These are phyloP conservation scores for Paramecium primaurelia DNA, from an alignment of 73 alveolate genomes.

Conservation along the genomic window DNA sequence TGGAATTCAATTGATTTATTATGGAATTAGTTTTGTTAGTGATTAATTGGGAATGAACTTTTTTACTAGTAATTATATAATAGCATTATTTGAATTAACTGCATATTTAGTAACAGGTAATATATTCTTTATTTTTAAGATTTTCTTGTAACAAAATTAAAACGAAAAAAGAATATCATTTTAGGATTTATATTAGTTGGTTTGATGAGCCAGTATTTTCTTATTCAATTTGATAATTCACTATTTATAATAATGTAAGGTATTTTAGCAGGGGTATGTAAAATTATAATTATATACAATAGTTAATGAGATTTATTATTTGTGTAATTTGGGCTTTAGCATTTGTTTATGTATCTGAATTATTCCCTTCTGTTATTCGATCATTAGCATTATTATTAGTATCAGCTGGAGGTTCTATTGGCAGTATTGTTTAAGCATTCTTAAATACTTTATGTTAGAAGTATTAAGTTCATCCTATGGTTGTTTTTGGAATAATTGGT, in stretches of 20 bases:
- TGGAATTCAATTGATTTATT: slow-evolving; percentile 39
- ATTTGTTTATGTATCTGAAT: slow-evolving; percentile 40
- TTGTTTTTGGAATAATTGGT: slow-evolving; percentile 14
- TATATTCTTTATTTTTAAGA: neutral
- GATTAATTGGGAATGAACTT: slow-evolving; percentile 40
- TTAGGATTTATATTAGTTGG: neutral
- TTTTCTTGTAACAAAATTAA: neutral
- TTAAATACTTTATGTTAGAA: neutral
- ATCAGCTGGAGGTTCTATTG: slow-evolving; percentile 43
- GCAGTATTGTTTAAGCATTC: slow-evolving; percentile 16
- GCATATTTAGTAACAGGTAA: slow-evolving; percentile 7
- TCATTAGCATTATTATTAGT: slow-evolving; percentile 41
- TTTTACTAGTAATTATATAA: neutral
- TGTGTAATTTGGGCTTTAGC: slow-evolving; percentile 35
- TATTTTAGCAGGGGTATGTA: neutral
- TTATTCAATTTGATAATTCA: neutral
- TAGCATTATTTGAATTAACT: slow-evolving; percentile 31
- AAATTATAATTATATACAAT: neutral
- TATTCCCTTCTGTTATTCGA: slow-evolving; percentile 49
- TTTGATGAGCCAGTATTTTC: neutral
- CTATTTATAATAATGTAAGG: neutral
- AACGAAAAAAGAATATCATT: neutral
- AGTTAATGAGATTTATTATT: slow-evolving; percentile 37
- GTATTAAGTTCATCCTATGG: neutral
- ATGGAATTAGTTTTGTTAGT: slow-evolving; percentile 51